Base-by-base conservation (phyloP, 139 green algal genomes). In the Chlorella sp. region DNA sequence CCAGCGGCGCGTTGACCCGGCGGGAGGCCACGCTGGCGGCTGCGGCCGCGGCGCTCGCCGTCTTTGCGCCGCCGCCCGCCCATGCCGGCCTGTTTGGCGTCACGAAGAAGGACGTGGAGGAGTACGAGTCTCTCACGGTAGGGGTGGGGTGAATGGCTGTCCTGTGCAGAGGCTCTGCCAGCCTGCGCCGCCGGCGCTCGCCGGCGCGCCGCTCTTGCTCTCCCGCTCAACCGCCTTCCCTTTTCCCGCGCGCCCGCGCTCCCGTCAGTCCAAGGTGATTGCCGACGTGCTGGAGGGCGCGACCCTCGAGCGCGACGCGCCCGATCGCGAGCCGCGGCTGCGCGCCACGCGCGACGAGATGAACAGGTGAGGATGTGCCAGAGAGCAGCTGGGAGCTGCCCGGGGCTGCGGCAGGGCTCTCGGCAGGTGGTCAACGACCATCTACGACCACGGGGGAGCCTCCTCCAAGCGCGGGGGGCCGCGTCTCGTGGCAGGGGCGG, bases 281-380 rank as follows among this genome's bases (percentile, higher is more conserved):
- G 56, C 42, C 43, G 79, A 89, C 75, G 84, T 94, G n/a, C 83
- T 80, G 29, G 40, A 43, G 19, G 84, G 82, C 2, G 63, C 96
- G 29, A 73, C 73, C 2, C 76, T 97, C 70, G 72, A 75, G 46
- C 86, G 84, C 33, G 83, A 91, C 45, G 88, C 89, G 25, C 84
- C 87, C 12, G 73, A 53, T 58, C 86, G 89, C 66, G 93, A 96
- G 77, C 87, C 94, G 50, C 79, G 70, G 5, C 84, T 95, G 23
- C 80, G 84, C 61, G 62, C 76, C 14, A 74, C 95, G 67, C 85
- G 91, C 61, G 89, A 92, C 73, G 82, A 91, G 45, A 96, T 90
- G 74, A 96, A 95, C 79, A 64, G 61, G 19, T n/a, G n/a, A n/a
- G n/a, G n/a, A n/a, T n/a, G n/a, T n/a, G n/a, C n/a, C n/a, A n/a